These are phyloP conservation scores for Boletus insuetus DNA, from an alignment of 768 basidiomycete species.

Conservation along the genomic window DNA sequence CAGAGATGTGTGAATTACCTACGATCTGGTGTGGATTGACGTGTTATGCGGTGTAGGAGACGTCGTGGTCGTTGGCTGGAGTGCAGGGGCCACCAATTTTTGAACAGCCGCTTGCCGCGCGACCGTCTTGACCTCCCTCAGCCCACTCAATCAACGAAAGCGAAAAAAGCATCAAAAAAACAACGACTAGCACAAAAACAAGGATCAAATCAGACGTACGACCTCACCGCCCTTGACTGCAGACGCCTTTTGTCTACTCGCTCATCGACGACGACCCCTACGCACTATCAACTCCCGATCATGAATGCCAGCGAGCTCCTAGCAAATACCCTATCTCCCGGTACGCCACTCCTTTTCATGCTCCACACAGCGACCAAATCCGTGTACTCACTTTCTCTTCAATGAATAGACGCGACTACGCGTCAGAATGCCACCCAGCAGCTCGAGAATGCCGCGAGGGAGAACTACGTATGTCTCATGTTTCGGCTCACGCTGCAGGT, in stretches of 20 bases:
- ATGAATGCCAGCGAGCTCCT: slow-evolving; percentile 94
- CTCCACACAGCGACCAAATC: slow-evolving; percentile 36
- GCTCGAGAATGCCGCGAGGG: slow-evolving; percentile 80
- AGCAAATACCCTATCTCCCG: slow-evolving; percentile 87
- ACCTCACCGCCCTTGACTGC: slow-evolving; percentile 11
- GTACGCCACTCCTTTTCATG: slow-evolving; percentile 45
- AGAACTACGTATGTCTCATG: slow-evolving; percentile 80
- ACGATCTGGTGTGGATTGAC: slow-evolving; percentile 15
- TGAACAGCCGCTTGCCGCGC: slow-evolving; percentile 38
- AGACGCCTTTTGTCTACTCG: slow-evolving; percentile 10
- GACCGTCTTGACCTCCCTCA: slow-evolving; percentile 23
- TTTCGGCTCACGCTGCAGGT: slow-evolving; percentile 10
- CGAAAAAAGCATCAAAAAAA: neutral
- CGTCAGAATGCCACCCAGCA: slow-evolving; percentile 91
- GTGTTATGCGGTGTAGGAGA: slow-evolving; percentile 10
- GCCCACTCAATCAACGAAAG: slow-evolving; percentile 14
- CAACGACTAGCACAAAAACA: slow-evolving; percentile 5
- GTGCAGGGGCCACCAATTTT: slow-evolving; percentile 12
- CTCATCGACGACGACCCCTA: slow-evolving; percentile 24
- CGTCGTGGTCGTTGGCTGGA: neutral
- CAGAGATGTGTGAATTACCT: slow-evolving; percentile 11
- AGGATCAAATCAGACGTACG: slow-evolving; percentile 12
- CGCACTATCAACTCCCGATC: slow-evolving; percentile 33
- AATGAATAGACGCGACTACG: slow-evolving; percentile 70
- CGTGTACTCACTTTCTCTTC: slow-evolving; percentile 20